Evolutionary conservation across 768 basidiomycete species (phyloP).

Genomic region (Neoboletus magnificus): DNA sequence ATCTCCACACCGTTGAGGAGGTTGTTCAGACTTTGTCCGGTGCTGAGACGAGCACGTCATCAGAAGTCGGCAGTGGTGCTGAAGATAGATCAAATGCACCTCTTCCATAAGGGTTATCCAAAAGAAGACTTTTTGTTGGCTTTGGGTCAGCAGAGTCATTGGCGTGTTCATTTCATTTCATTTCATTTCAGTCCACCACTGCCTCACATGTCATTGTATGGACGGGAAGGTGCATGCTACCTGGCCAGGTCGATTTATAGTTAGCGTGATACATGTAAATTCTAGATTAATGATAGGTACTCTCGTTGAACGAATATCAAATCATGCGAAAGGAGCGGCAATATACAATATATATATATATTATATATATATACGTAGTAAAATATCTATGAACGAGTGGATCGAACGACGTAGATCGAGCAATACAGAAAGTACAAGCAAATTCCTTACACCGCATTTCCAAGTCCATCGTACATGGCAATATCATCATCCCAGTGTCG

Average conservation of each 20-base stretch:
- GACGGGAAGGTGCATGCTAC: constrained; percentile 2
- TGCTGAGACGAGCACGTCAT: background rate
- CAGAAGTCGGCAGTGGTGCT: background rate
- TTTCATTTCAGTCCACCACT: background rate
- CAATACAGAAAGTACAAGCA: constrained; percentile 10
- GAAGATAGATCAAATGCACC: background rate
- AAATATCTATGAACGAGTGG: constrained; percentile 15
- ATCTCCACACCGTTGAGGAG: background rate
- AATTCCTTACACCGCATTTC: constrained; percentile 18
- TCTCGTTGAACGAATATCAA: constrained; percentile 8
- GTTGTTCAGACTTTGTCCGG: background rate
- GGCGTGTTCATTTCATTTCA: too few species aligned
- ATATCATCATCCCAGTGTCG: constrained; percentile 21
- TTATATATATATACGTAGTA: constrained; percentile 15
- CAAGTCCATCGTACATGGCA: constrained; percentile 35
- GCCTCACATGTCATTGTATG: background rate
- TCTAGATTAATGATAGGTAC: constrained; percentile 18
- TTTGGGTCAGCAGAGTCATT: background rate
- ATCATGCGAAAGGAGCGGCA: constrained; percentile 12
- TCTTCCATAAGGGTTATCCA: background rate
- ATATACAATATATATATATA: too few species aligned
- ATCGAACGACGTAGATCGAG: constrained; percentile 18
- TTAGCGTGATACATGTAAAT: constrained; percentile 5
- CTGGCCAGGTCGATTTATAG: constrained; percentile 9
- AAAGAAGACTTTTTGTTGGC: background rate